Evolutionary conservation across 1,284 basidiomycete species (phyloP), one percentile per base, ranked within the genome.

Genomic region (Cutaneotrichosporon spelunceum): DNA sequence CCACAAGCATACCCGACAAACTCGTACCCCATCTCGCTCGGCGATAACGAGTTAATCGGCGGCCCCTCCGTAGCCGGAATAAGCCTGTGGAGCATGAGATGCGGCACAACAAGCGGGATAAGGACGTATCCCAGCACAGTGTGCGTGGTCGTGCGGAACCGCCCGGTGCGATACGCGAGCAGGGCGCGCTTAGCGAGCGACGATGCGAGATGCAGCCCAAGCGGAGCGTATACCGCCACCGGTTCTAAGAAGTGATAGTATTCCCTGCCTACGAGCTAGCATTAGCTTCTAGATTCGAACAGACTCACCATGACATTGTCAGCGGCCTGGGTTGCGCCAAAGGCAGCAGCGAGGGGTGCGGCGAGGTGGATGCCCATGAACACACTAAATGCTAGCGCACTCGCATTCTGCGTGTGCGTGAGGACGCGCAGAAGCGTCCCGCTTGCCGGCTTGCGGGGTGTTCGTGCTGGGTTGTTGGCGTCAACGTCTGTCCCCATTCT

Each of bases 361-460:
- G 69, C 72, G 11, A 79, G 65, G 61, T 79, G 78, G 6, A 75
- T 66, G 7, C 64, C 62, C 8, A 77, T 58, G 57, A 79, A 79
- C 21, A 73, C 66, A 24, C 70, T 67, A 56, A 77, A 78, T 1
- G 72, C 70, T 27, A 74, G 59, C 1, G 75, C 78, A 3, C 71
- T 74, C 14, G 72, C 71, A 57, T 79, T 77, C 62, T 78, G 76
- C 8, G 70, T 71, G 26, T 70, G 61, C 5, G 74, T 76, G 13
- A 79, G 65, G 10, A 71, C 61, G 30, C 72, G 67, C 1, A 79
- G 66, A 49, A 76, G 52, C 21, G 42, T 58, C 21, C 60, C 61
- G 26, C 26, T 26, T 33, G 53, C 19, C 23, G 56, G 47, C 30
- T 30, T n/a, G 13, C 47, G 54, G n/a, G 39, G 42, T n/a, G 36